phyloP scores from a whole-genome alignment of 2,329 filamentous ascomycete species.

The Helminthosporium solani region DNA sequence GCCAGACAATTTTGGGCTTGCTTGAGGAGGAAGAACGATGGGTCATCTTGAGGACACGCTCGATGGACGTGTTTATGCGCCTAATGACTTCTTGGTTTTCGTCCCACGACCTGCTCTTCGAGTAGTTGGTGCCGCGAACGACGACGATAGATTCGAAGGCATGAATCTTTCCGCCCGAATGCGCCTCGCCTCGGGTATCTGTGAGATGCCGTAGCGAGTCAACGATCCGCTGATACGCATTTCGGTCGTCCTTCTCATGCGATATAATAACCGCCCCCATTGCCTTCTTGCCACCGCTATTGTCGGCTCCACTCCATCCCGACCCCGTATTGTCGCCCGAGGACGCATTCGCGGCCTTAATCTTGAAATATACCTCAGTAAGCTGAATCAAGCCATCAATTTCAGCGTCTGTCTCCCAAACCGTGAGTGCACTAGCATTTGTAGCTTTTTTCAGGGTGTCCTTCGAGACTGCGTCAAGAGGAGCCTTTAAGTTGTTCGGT shows the following conservation, averaged over 20 bases:
- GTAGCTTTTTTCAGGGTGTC: slow-evolving; percentile 23
- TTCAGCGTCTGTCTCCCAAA: slow-evolving; percentile 39
- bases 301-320: not conserved
- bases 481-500: slow-evolving; percentile 24
- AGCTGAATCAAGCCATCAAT: slow-evolving; percentile 35
- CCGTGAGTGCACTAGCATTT: slow-evolving; percentile 24
- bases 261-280: slow-evolving; percentile 35
- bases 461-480: slow-evolving; percentile 23
- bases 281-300: slow-evolving; percentile 5
- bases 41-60: slow-evolving; percentile 16
- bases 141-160: slow-evolving; percentile 31
- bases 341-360: slow-evolving; percentile 6
- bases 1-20: slow-evolving; percentile 31
- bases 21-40: not conserved
- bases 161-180: slow-evolving; percentile 26
- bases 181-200: slow-evolving; percentile 17
- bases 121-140: slow-evolving; percentile 30
- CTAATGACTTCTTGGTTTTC: slow-evolving; percentile 16
- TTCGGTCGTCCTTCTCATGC: slow-evolving; percentile 15
- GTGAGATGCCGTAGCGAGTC: slow-evolving; percentile 31
- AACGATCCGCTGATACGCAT: slow-evolving; percentile 29
- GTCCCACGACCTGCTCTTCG: not conserved
- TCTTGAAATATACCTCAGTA: slow-evolving; percentile 30
- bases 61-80: slow-evolving; percentile 26
- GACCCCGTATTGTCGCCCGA: not conserved